phyloP scores from a whole-genome alignment of 1,139 yeast genomes.

The Yamadazyma atmosphaerica region DNA sequence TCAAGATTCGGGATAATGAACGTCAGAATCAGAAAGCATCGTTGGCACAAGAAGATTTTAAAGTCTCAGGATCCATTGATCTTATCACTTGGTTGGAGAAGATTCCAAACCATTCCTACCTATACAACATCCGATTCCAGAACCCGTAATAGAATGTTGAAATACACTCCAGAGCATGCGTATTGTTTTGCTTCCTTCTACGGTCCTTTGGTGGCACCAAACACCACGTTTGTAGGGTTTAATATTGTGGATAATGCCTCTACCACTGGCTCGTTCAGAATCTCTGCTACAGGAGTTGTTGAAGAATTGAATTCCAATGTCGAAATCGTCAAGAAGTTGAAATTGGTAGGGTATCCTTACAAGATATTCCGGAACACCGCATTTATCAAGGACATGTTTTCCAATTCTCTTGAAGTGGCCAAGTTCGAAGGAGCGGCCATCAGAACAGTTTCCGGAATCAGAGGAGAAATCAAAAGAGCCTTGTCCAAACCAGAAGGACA shows the following conservation, averaged over 20 bases:
- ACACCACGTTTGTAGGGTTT: constrained; percentile 95
- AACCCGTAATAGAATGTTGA: constrained; percentile 96
- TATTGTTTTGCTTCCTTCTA: constrained; percentile 95
- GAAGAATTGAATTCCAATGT: constrained; percentile 88
- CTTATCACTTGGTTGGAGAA: constrained; percentile 94
- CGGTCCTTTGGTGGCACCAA: constrained; percentile 96
- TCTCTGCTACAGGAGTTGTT: constrained; percentile 97
- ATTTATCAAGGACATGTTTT: constrained; percentile 94
- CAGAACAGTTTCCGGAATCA: constrained; percentile 92
- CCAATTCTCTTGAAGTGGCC: constrained; percentile 90
- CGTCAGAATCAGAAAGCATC: constrained; percentile 93
- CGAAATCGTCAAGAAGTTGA: constrained; percentile 93
- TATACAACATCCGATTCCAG: constrained; percentile 97
- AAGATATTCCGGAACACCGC: constrained; percentile 96
- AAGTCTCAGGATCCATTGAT: constrained; percentile 96
- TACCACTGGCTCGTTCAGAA: constrained; percentile 88
- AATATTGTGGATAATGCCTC: constrained; percentile 81
- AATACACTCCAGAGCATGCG: constrained; percentile 97
- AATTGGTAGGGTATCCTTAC: constrained; percentile 91
- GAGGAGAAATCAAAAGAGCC: constrained; percentile 97
- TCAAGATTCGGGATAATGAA: constrained; percentile 91
- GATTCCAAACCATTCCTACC: constrained; percentile 95
- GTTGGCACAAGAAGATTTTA: constrained; percentile 97
- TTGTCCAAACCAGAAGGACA: constrained; percentile 95
- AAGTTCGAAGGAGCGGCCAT: constrained; percentile 97